phyloP scores from a whole-genome alignment of 352 stramenopile genomes.

The Phytophthora crassamura region DNA sequence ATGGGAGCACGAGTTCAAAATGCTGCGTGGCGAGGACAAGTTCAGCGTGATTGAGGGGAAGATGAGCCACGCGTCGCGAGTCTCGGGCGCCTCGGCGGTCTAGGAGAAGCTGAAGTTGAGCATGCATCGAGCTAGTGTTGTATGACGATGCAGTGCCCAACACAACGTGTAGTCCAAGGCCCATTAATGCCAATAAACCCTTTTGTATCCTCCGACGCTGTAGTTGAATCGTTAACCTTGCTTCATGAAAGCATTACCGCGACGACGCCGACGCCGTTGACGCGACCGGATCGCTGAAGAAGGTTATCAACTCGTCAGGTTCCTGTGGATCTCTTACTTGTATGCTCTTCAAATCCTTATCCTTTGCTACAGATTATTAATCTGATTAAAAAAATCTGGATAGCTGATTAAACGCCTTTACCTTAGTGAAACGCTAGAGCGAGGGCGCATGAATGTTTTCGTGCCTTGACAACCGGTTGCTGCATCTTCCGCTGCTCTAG shows the following conservation, averaged over 20 bases:
- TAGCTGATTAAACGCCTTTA: too few species aligned
- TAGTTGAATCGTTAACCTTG: too few species aligned
- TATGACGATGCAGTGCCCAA: slow-evolving; percentile 4
- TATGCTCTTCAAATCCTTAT: too few species aligned
- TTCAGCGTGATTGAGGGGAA: slow-evolving; percentile 17
- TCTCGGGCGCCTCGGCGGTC: slow-evolving; percentile 26
- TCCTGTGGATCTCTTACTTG: too few species aligned
- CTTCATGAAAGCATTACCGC: neutral
- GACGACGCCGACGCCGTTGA: too few species aligned
- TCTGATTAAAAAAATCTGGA: too few species aligned
- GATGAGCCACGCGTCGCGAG: slow-evolving; percentile 16
- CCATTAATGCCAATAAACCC: slow-evolving; percentile 1
- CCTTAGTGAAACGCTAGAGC: neutral
- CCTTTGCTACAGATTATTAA: too few species aligned
- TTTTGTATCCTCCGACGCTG: neutral
- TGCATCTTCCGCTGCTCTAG: slow-evolving; percentile 10
- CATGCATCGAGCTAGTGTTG: slow-evolving; percentile 1
- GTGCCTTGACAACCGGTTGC: slow-evolving; percentile 12
- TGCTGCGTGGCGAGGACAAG: neutral
- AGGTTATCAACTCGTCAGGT: neutral
- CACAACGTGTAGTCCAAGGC: too few species aligned
- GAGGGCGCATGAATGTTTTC: slow-evolving; percentile 2
- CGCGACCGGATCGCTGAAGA: too few species aligned
- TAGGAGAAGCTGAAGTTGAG: slow-evolving; percentile 14
- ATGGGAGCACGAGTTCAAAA: slow-evolving; percentile 38